phyloP scores from a whole-genome alignment of 2,329 filamentous ascomycete genomes.

The Cytospora chrysosperma region DNA sequence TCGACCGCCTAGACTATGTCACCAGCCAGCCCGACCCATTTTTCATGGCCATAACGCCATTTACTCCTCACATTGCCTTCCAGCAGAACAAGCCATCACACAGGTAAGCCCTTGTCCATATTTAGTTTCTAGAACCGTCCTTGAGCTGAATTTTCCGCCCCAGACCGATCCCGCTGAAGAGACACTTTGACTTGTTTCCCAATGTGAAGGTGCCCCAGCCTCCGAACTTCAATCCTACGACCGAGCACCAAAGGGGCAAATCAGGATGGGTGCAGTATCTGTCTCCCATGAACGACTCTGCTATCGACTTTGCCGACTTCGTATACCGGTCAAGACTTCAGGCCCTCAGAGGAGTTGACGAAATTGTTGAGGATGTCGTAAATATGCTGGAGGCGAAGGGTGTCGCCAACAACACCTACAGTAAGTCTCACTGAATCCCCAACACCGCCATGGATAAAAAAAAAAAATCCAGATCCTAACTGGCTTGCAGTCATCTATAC shows the following conservation, averaged over 20 bases:
- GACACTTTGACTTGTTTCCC: conserved; percentile 26
- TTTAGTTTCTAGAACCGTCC: background rate
- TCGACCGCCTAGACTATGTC: conserved; percentile 26
- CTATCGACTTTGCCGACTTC: conserved; percentile 25
- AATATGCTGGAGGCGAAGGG: conserved; percentile 30
- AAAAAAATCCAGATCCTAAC: background rate
- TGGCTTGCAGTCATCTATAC: conserved; percentile 27
- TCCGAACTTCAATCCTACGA: conserved; percentile 30
- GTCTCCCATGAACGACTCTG: conserved; percentile 24
- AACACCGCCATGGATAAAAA: background rate
- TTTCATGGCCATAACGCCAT: conserved; percentile 27
- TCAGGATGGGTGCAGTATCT: conserved; percentile 26
- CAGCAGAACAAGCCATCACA: conserved; percentile 21
- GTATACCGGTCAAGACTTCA: conserved; percentile 28
- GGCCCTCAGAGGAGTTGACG: conserved; percentile 34
- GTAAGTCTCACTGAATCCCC: background rate
- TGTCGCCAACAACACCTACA: conserved; percentile 31
- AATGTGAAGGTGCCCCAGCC: conserved; percentile 25
- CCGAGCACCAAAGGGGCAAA: conserved; percentile 25
- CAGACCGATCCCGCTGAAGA: conserved; percentile 23
- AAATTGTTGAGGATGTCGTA: conserved; percentile 35
- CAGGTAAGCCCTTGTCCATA: background rate
- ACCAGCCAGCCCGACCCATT: conserved; percentile 26
- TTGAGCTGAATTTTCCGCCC: background rate
- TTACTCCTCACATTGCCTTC: conserved; percentile 27